phyloP scores from a whole-genome alignment of 164 flowering plant genomes.

The Paratinospora sagittata region DNA sequence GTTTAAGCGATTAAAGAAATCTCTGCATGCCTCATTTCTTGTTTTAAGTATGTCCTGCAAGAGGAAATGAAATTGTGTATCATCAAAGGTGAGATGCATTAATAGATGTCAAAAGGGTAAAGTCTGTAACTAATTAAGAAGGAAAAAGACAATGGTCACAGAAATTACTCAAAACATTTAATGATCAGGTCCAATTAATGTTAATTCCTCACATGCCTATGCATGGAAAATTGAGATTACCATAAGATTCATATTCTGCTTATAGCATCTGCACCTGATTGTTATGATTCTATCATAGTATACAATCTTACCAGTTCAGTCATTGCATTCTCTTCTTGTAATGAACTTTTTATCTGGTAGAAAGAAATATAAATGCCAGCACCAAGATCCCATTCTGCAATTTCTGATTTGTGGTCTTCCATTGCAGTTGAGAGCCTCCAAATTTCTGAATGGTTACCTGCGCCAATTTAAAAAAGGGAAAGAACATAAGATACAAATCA shows the following conservation, averaged over 20 bases:
- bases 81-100: neutral
- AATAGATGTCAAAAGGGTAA: neutral
- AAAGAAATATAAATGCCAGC: conserved; percentile 86
- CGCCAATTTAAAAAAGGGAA: conserved; percentile 9
- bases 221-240: neutral
- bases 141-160: neutral
- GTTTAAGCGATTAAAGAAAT: conserved; percentile 58
- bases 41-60: conserved; percentile 68
- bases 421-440: conserved; percentile 70
- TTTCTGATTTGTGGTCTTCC: conserved; percentile 94
- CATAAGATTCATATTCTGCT: neutral
- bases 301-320: conserved; percentile 48
- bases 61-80: conserved; percentile 6
- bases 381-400: conserved; percentile 97
- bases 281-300: neutral
- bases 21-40: conserved; percentile 56
- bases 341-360: conserved; percentile 52
- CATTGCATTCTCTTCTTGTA: conserved; percentile 52
- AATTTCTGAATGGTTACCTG: conserved; percentile 74
- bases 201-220: too few species aligned
- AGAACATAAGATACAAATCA: neutral
- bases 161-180: neutral
- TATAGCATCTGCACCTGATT: neutral
- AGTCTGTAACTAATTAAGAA: neutral
- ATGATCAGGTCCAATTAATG: neutral